Evolutionary conservation across 768 basidiomycete genomes (phyloP), one percentile per base, ranked within the genome.

Genomic region (Xerocomus spinulosus): DNA sequence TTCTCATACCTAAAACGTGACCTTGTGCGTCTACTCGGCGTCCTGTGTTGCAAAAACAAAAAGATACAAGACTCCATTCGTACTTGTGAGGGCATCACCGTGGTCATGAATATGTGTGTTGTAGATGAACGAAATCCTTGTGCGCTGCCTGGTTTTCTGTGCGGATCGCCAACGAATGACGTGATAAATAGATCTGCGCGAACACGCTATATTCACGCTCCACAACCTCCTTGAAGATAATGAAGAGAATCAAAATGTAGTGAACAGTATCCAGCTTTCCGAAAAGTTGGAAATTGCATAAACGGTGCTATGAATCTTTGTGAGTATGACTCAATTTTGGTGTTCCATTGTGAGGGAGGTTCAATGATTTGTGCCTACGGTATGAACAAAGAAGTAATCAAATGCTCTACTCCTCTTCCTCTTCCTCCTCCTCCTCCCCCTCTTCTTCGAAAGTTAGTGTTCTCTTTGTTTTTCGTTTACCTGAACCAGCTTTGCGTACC

Each of bases 101-200:
- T 91, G 38, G 76, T 95, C 15, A 82, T 96, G 80, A 87, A 86
- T 60, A 73, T 93, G 68, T 94, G 92, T 65, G 88, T 90, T 15
- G 73, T 92, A 23, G 93, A 97, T 63, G 92, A 93, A 57, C 71
- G 85, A 48, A 96, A 94, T 67, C 93, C 93, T 32, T 93, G 93
- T 95, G 64, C 68, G 92, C 81, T 7, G 25, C 12, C 28, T 20
- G 42, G 13, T 18, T 26, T 43, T 7, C n/a, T 5, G 3, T 51
- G 18, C 15, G 14, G 8, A 18, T 48, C 28, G 9, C 21, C 28
- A 2, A 9, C 30, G 34, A 48, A 34, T 63, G 28, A 60, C 30
- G 3, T 14, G 9, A 42, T 45, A 18, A 13, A 36, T 18, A 58
- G 94, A 91, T 68, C 71, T 98, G 39, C 84, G 92, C 17, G 94